Base-by-base conservation (phyloP, 306 rosid genomes). In the Sicyos edulis region DNA sequence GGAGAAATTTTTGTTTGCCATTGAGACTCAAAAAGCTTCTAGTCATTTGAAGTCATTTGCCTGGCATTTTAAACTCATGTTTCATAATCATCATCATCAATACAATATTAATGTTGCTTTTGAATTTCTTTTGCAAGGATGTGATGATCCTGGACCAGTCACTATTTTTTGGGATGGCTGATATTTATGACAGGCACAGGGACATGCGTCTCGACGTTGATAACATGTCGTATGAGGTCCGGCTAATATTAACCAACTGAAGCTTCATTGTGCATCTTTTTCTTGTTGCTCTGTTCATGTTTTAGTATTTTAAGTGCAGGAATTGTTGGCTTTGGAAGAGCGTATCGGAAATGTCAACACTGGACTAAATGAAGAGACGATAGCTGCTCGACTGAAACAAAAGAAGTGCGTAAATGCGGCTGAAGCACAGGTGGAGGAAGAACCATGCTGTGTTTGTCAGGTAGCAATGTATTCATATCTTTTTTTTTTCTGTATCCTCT, bases 201-300 rank as follows among this genome's bases (percentile, higher is more conserved):
- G 99, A 95, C 53, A 95, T 95, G 99, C 87, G 99, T 67, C 95
- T 95, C 2, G 99, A 95, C 77, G 99, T 95, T 5, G 99, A 95
- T 76, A 89, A 89, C 87, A 95, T 95, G 99, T 88, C 96, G 17
- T 92, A 92, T 8, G 98, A 92, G 97, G 99, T 95, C 6, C 16
- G 73, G 16, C 73, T 50, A 24, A 69, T 50, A 15, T 21, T 15
- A 69, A 14, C 55, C 45, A 24, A 69, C 16, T 2, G 19, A 37
- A 16, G 21, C 56, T 10, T 9, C 10, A 44, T 50, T 15, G 50
- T 50, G 52, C 9, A 13, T 3, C 10, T 54, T 22, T 14, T 7
- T 69, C 45, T 26, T 24, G 73, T 50, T 51, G 59, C 22, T 6
- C n/a, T 26, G 42, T 50, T 69, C 58, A 20, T 32, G 53, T 52